These are phyloP conservation scores for Isochrysis galbana DNA, from an alignment of 78 protist genomes.

Conservation along the genomic window DNA sequence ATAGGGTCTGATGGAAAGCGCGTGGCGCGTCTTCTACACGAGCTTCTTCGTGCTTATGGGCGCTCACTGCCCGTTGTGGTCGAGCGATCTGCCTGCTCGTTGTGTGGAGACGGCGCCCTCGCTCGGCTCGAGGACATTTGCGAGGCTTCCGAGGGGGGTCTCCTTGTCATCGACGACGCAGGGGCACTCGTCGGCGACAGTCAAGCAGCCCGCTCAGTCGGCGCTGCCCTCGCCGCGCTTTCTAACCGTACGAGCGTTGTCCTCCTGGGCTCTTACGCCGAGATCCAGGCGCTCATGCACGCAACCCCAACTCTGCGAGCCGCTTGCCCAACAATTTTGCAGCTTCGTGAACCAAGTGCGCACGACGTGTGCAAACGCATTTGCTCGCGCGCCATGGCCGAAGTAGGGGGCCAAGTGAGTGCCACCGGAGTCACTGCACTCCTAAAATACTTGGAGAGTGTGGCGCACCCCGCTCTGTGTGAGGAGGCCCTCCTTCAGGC, in stretches of 20 bases:
- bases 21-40: neutral
- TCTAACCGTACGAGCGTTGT: neutral
- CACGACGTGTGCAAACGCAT: too few species aligned
- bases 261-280: neutral
- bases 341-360: too few species aligned
- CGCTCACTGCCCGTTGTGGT: neutral
- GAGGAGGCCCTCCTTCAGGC: too few species aligned
- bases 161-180: neutral
- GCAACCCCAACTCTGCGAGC: neutral
- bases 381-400: too few species aligned
- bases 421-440: too few species aligned
- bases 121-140: neutral
- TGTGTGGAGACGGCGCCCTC: neutral
- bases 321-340: too few species aligned
- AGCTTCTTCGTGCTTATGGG: neutral
- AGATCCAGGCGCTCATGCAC: neutral
- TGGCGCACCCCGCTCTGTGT: too few species aligned
- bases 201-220: neutral
- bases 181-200: neutral
- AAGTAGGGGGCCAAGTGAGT: too few species aligned
- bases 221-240: neutral
- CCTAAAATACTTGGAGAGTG: too few species aligned
- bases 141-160: neutral
- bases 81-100: neutral
- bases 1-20: neutral